These are phyloP conservation scores for Hanseniaspora singularis DNA, from an alignment of 805 yeast species.

Conservation along the genomic window DNA sequence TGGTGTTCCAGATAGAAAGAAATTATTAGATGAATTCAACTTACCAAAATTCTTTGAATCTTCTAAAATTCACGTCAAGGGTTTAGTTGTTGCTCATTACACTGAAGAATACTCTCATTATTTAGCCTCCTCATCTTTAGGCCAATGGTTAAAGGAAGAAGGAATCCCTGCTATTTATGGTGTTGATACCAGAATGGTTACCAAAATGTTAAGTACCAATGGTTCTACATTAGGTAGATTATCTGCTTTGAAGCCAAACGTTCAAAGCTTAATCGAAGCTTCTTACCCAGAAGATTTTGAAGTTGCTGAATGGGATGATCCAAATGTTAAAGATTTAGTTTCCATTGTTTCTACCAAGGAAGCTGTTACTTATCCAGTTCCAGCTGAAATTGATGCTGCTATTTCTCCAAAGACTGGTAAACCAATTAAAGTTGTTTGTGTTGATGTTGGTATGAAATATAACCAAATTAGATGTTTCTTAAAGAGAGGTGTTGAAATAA, in stretches of 20 bases:
- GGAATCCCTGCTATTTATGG: slow-evolving; percentile 94
- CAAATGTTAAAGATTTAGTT: slow-evolving; percentile 82
- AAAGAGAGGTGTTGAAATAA: slow-evolving; percentile 87
- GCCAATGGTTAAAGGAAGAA: slow-evolving; percentile 84
- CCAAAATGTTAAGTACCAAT: slow-evolving; percentile 80
- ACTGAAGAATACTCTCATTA: slow-evolving; percentile 80
- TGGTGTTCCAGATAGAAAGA: slow-evolving; percentile 88
- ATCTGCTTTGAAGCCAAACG: slow-evolving; percentile 41
- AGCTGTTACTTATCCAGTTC: slow-evolving; percentile 69
- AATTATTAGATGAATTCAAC: slow-evolving; percentile 53
- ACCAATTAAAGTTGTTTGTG: slow-evolving; percentile 68
- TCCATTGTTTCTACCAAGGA: slow-evolving; percentile 73
- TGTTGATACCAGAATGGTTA: slow-evolving; percentile 90
- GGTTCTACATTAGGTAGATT: slow-evolving; percentile 93
- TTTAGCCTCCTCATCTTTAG: slow-evolving; percentile 84
- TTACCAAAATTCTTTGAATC: slow-evolving; percentile 92
- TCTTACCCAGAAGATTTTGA: slow-evolving; percentile 56
- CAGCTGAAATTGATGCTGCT: slow-evolving; percentile 29
- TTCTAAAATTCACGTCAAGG: slow-evolving; percentile 84
- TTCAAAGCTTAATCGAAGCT: slow-evolving; percentile 28
- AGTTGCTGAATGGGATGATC: slow-evolving; percentile 83
- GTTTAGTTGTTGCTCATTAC: slow-evolving; percentile 91
- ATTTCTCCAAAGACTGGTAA: slow-evolving; percentile 49
- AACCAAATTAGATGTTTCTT: slow-evolving; percentile 96
- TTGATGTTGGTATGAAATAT: slow-evolving; percentile 96